Conservation (phyloP, 2,329 filamentous ascomycete genomes). For the Aspergillus costaricaensis region DNA sequence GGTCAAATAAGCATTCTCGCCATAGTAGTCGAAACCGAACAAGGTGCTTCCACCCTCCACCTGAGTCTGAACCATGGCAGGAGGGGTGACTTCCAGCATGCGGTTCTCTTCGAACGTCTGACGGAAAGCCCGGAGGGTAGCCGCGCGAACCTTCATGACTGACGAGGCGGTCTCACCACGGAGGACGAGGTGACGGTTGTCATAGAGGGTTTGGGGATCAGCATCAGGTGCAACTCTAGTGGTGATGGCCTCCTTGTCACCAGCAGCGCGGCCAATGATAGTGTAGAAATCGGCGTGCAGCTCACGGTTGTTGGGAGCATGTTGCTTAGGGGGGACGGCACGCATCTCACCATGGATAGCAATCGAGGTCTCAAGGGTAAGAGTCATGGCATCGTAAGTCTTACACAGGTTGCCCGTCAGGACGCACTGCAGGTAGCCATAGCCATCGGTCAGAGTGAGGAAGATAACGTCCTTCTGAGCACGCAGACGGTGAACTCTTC, state of each 20-base stretch:
- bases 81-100: slow-evolving; percentile 81
- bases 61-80: slow-evolving; percentile 91
- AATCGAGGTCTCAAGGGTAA: slow-evolving; percentile 85
- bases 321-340: slow-evolving; percentile 73
- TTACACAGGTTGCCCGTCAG: slow-evolving; percentile 79
- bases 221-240: slow-evolving; percentile 72
- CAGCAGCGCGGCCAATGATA: slow-evolving; percentile 75
- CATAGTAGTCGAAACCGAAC: slow-evolving; percentile 87
- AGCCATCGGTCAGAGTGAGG: slow-evolving; percentile 81
- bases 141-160: slow-evolving; percentile 82
- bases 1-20: slow-evolving; percentile 86
- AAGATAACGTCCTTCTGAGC: slow-evolving; percentile 84
- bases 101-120: slow-evolving; percentile 74
- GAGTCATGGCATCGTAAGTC: slow-evolving; percentile 85
- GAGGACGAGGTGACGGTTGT: slow-evolving; percentile 81
- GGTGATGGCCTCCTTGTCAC: slow-evolving; percentile 88
- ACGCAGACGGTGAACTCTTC: slow-evolving; percentile 78
- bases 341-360: slow-evolving; percentile 81
- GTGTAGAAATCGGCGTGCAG: slow-evolving; percentile 88
- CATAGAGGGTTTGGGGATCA: slow-evolving; percentile 72
- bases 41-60: slow-evolving; percentile 91
- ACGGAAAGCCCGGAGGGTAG: slow-evolving; percentile 78
- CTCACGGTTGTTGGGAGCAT: slow-evolving; percentile 81
- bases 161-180: slow-evolving; percentile 82
- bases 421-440: slow-evolving; percentile 82